phyloP scores from a whole-genome alignment of 352 stramenopile genomes.

The Globisporangium polare region DNA sequence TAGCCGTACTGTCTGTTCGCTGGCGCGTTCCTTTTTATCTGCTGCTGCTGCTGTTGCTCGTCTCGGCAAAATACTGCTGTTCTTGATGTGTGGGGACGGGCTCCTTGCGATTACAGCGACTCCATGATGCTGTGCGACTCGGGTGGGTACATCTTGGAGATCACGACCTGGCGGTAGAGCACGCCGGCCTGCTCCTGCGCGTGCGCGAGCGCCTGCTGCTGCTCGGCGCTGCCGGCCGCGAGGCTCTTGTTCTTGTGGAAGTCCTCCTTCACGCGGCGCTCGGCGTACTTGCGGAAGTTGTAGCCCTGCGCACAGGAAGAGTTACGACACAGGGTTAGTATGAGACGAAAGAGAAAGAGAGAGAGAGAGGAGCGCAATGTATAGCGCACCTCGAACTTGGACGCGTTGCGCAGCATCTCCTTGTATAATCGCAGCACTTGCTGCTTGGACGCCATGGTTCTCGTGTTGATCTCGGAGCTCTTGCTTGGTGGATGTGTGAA shows the following conservation, averaged over 20 bases:
- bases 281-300: slow-evolving; percentile 70
- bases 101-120: slow-evolving; percentile 8
- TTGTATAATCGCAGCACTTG: slow-evolving; percentile 47
- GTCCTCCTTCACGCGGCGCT: slow-evolving; percentile 64
- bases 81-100: background rate
- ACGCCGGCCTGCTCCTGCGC: slow-evolving; percentile 46
- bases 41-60: background rate
- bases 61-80: background rate
- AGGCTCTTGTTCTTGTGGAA: slow-evolving; percentile 67
- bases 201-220: slow-evolving; percentile 40
- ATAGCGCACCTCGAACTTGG: slow-evolving; percentile 43
- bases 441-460: slow-evolving; percentile 29
- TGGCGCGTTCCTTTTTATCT: background rate
- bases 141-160: slow-evolving; percentile 70
- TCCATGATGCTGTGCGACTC: slow-evolving; percentile 71
- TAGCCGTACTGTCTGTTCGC: too few relatives aligned
- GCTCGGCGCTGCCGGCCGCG: slow-evolving; percentile 35
- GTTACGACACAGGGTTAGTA: slow-evolving; percentile 4
- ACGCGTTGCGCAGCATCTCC: slow-evolving; percentile 52
- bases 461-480: background rate
- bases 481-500: background rate
- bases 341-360: background rate
- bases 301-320: slow-evolving; percentile 37
- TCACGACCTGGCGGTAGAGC: slow-evolving; percentile 56
- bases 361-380: background rate